Conservation (phyloP, 2,329 filamentous ascomycete genomes). For the Emergomyces africanus region DNA sequence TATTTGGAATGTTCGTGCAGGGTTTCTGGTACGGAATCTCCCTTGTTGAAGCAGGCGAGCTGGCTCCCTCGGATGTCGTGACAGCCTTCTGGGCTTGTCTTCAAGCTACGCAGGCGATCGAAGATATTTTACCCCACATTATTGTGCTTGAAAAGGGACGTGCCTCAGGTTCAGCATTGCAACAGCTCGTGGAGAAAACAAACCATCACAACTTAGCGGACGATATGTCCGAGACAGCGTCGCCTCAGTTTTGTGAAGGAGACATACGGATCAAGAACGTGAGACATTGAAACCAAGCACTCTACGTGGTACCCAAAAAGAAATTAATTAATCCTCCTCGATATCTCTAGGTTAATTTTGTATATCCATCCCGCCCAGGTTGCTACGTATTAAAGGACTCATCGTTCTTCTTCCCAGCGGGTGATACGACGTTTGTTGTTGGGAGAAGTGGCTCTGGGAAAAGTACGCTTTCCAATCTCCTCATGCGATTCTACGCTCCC, state of each 20-base stretch:
- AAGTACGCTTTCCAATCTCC: constrained; percentile 70
- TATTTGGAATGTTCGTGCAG: constrained; percentile 66
- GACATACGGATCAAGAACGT: constrained; percentile 59
- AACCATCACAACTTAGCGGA: constrained; percentile 10
- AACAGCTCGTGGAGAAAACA: constrained; percentile 29
- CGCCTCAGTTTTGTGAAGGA: constrained; percentile 42
- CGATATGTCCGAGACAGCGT: constrained; percentile 19
- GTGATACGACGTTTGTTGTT: constrained; percentile 66
- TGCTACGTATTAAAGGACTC: constrained; percentile 47
- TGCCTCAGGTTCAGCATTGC: constrained; percentile 54
- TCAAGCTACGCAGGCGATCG: constrained; percentile 60
- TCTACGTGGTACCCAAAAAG: background rate
- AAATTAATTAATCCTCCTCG: constrained; percentile 5
- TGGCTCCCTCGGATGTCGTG: constrained; percentile 54
- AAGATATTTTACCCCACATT: constrained; percentile 62
- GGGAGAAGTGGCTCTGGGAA: constrained; percentile 86
- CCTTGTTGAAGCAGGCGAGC: constrained; percentile 48
- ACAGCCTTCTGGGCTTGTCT: constrained; percentile 79
- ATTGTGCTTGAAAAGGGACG: constrained; percentile 68
- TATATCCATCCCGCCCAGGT: constrained; percentile 60
- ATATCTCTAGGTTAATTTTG: constrained; percentile 55
- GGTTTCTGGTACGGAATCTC: constrained; percentile 80
- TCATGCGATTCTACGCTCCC: constrained; percentile 65
- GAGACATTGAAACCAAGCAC: constrained; percentile 18
- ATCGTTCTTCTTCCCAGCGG: constrained; percentile 57